Conservation (phyloP, 495 filamentous ascomycete genomes). For the Xylaria grammica region DNA sequence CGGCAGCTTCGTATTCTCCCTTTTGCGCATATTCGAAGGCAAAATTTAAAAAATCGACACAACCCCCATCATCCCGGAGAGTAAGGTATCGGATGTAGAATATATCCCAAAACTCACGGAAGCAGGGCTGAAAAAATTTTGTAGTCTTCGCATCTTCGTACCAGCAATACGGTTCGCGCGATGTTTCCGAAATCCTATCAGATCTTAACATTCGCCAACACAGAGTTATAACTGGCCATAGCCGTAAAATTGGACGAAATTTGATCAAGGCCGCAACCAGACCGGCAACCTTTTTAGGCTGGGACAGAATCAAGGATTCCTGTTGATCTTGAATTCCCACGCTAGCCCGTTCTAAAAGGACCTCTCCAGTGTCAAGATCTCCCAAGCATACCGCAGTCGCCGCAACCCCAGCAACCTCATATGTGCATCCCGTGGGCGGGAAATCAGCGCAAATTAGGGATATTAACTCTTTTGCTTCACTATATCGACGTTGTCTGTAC, state of each 20-base stretch:
- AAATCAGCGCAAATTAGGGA: background rate
- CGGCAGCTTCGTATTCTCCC: background rate
- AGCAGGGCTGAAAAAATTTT: background rate
- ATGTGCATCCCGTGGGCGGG: too few species aligned
- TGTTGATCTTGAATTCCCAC: background rate
- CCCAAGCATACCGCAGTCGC: background rate
- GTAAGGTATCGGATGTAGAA: background rate
- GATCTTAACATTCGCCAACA: background rate
- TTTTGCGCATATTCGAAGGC: background rate
- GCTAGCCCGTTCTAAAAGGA: background rate
- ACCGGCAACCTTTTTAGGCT: background rate
- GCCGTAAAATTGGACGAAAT: slow-evolving; percentile 6
- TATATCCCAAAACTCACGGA: background rate
- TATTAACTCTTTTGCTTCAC: slow-evolving; percentile 4
- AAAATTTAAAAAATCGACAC: background rate
- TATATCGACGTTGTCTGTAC: background rate
- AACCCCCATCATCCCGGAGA: background rate
- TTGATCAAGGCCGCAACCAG: background rate
- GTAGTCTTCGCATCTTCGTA: background rate
- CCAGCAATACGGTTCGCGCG: background rate
- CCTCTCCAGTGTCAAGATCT: background rate
- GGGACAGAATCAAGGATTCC: background rate
- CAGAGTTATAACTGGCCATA: background rate
- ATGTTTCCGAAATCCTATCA: background rate
- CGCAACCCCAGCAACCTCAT: background rate